Conservation (phyloP, 2,329 filamentous ascomycete species). For the Calonectria montana region DNA sequence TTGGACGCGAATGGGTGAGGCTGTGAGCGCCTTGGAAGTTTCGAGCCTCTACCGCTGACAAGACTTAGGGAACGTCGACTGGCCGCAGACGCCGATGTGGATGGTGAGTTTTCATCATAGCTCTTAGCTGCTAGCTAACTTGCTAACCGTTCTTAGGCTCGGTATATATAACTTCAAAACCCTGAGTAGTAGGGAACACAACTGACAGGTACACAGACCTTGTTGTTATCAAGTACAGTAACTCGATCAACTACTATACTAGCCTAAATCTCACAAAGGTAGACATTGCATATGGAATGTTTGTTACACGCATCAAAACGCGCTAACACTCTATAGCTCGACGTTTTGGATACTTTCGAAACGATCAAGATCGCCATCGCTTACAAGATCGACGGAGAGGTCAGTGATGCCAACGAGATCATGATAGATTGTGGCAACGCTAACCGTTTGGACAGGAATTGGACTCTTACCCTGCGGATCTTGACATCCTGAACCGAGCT, state of each 20-base stretch:
- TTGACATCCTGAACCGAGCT: conserved; percentile 65
- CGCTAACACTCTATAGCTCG: conserved; percentile 32
- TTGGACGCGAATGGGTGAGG: conserved; percentile 55
- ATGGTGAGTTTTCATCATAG: conserved; percentile 51
- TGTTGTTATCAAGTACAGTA: conserved; percentile 74
- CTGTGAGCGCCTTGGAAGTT: conserved; percentile 25
- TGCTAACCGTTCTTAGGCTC: conserved; percentile 41
- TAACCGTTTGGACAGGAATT: conserved; percentile 38
- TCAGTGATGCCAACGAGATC: conserved; percentile 27
- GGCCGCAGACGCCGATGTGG: conserved; percentile 70
- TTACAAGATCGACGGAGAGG: conserved; percentile 64
- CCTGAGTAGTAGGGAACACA: conserved; percentile 24
- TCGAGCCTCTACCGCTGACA: conserved; percentile 36
- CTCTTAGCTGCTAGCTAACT: conserved; percentile 31
- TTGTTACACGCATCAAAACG: conserved; percentile 11
- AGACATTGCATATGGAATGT: conserved; percentile 3
- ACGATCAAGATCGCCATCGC: conserved; percentile 80
- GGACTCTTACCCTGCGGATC: conserved; percentile 72
- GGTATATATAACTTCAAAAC: conserved; percentile 37
- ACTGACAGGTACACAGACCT: conserved; percentile 59
- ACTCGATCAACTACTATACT: conserved; percentile 74
- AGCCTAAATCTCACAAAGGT: conserved; percentile 67
- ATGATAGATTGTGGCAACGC: conserved; percentile 41
- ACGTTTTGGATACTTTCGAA: conserved; percentile 77
- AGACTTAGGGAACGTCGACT: conserved; percentile 57